Evolutionary conservation across 805 yeast species (phyloP), one percentile per base, ranked within the genome.

Genomic region (Yamadazyma insecticola): DNA sequence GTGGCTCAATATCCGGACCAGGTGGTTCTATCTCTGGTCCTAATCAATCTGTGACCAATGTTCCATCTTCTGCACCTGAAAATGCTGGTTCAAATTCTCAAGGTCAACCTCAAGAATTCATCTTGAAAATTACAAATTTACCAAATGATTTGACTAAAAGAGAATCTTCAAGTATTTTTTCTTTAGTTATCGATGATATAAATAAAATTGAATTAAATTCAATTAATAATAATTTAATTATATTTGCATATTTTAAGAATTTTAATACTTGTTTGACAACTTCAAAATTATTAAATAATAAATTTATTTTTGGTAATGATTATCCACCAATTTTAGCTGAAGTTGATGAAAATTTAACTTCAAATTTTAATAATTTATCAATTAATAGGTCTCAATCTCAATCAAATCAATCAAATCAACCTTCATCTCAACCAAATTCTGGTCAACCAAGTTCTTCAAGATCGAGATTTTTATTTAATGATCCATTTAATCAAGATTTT

Each of bases 381-480:
- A 13, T 41, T 11, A 33, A 30, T 20, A 39, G 38, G 14, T 24
- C 33, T n/a, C 26, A 22, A 8, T 16, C 29, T 8, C 15, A 22
- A 25, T 17, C 17, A 17, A 13, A 23, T 5, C 15, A 4, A 19
- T 6, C 33, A 3, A 16, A 16, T 18, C 16, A 23, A 11, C 16
- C 27, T 4, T 4, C 36, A 14, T 26, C 28, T 23, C 33, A 8
- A 13, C 15, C 35, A 32, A 13, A 41, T 35, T n/a, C 44, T 2
- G 13, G 29, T 24, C 15, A 43, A 16, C 9, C 36, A 14, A 19
- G 46, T 49, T 19, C 54, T 52, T 37, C 64, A 55, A 60, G 84
- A 43, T 77, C 84, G n/a, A 66, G 86, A 43, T 79, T 81, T 46
- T 63, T 81, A 22, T 81, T 81, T 49, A 72, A 79, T 42, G 87